phyloP scores from a whole-genome alignment of 192 early-diverging fungal species.

The Backusella westeae region DNA sequence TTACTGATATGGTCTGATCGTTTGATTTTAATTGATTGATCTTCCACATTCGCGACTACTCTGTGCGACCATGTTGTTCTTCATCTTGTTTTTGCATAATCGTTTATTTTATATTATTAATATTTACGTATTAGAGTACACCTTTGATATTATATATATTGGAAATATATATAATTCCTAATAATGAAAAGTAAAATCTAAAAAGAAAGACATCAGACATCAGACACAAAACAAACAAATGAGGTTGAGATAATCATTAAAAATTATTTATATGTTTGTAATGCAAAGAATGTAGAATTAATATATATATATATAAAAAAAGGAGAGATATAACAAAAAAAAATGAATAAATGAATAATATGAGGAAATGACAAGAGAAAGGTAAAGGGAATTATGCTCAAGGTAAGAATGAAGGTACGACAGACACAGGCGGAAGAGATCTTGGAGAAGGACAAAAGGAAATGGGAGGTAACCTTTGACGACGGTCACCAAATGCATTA shows the following conservation, averaged over 20 bases:
- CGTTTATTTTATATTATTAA: not conserved
- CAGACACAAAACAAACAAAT: not conserved
- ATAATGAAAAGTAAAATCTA: not conserved
- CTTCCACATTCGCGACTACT: not conserved
- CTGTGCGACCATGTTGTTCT: not conserved
- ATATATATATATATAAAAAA: not conserved
- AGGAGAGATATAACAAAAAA: not conserved
- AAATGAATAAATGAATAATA: not conserved
- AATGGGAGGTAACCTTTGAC: not conserved
- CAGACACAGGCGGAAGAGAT: not conserved
- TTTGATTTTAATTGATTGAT: not conserved
- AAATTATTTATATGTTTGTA: not conserved
- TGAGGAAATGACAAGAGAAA: not conserved
- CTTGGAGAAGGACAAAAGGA: not conserved
- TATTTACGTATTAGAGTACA: too few species aligned
- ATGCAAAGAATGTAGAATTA: constrained; percentile 3
- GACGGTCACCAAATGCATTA: not conserved
- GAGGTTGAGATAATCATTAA: not conserved
- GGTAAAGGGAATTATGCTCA: not conserved
- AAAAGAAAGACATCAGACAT: not conserved
- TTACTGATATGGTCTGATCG: not conserved
- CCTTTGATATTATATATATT: too few species aligned
- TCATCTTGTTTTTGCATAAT: not conserved
- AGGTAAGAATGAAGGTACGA: constrained; percentile 2
- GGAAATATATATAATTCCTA: too few species aligned